Conservation (phyloP, 768 basidiomycete species). For the Lentinula raphanica region DNA sequence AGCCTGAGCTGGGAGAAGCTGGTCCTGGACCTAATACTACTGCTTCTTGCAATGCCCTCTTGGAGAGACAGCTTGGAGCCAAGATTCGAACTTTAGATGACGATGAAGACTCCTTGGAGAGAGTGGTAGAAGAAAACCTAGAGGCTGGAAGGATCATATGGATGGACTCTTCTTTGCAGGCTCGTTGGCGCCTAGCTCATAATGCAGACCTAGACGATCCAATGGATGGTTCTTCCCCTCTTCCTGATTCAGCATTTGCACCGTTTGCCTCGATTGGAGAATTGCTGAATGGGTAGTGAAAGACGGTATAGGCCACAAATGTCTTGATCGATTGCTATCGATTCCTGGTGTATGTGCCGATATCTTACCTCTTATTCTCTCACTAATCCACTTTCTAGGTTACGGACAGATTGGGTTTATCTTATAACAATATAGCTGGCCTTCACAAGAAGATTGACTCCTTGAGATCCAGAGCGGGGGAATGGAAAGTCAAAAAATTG, state of each 20-base stretch:
- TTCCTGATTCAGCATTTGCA: background rate
- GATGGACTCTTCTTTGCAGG: background rate
- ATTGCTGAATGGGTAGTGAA: too few species aligned
- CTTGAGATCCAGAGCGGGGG: too few species aligned
- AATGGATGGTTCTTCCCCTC: background rate
- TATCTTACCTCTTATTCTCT: background rate
- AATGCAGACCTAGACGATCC: background rate
- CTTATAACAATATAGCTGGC: too few species aligned
- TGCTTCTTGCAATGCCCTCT: background rate
- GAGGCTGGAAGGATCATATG: background rate
- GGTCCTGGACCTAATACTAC: background rate
- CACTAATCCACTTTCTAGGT: background rate
- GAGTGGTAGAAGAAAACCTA: too few species aligned
- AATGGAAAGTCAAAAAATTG: too few species aligned
- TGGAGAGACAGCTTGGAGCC: background rate
- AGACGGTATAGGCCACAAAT: constrained; percentile 15
- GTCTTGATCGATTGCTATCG: constrained; percentile 16
- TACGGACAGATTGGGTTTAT: constrained; percentile 8
- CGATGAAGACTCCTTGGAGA: too few species aligned
- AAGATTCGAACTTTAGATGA: background rate
- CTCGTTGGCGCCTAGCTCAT: background rate
- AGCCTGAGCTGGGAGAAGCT: background rate
- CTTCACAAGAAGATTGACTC: too few species aligned
- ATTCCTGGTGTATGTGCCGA: constrained; percentile 19
- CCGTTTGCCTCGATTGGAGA: constrained; percentile 20